Evolutionary conservation across 2,329 filamentous ascomycete species (phyloP).

Genomic region (Dothiorella sarmentorum): DNA sequence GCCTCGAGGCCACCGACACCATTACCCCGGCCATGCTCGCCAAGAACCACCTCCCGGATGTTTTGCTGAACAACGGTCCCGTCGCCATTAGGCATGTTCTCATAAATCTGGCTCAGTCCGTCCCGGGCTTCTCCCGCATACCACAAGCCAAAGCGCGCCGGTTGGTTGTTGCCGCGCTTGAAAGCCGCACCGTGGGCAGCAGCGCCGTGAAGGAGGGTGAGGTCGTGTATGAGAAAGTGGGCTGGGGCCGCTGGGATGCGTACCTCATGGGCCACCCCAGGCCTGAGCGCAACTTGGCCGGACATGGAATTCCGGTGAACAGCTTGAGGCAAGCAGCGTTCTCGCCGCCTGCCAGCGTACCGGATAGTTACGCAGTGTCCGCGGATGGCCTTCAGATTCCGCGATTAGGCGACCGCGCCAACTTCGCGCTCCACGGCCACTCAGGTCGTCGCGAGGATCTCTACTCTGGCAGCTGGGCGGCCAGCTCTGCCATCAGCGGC

Average conservation of each 20-base stretch:
- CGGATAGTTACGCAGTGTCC: constrained; percentile 43
- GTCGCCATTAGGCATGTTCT: constrained; percentile 94
- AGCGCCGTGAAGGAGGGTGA: background rate
- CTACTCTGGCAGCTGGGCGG: constrained; percentile 59
- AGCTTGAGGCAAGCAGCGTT: constrained; percentile 19
- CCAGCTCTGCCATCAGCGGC: constrained; percentile 72
- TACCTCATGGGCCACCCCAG: constrained; percentile 64
- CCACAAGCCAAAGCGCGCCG: constrained; percentile 85
- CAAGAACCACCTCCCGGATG: constrained; percentile 84
- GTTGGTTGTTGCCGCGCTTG: constrained; percentile 86
- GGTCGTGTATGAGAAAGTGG: constrained; percentile 72
- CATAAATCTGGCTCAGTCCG: constrained; percentile 86
- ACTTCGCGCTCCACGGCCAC: background rate
- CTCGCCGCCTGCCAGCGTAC: constrained; percentile 52
- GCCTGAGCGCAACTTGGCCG: constrained; percentile 32
- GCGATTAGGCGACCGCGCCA: constrained; percentile 23
- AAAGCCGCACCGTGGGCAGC: constrained; percentile 56
- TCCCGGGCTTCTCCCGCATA: constrained; percentile 88
- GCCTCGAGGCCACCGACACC: constrained; percentile 68
- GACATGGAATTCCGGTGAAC: constrained; percentile 23
- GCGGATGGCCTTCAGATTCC: constrained; percentile 48
- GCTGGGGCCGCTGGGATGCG: constrained; percentile 96
- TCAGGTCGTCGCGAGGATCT: constrained; percentile 29
- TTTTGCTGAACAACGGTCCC: constrained; percentile 84
- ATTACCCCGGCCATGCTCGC: constrained; percentile 85